Evolutionary conservation across 1,284 basidiomycete species (phyloP), one percentile per base, ranked within the genome.

Genomic region (Fomitopsis schrenkii): DNA sequence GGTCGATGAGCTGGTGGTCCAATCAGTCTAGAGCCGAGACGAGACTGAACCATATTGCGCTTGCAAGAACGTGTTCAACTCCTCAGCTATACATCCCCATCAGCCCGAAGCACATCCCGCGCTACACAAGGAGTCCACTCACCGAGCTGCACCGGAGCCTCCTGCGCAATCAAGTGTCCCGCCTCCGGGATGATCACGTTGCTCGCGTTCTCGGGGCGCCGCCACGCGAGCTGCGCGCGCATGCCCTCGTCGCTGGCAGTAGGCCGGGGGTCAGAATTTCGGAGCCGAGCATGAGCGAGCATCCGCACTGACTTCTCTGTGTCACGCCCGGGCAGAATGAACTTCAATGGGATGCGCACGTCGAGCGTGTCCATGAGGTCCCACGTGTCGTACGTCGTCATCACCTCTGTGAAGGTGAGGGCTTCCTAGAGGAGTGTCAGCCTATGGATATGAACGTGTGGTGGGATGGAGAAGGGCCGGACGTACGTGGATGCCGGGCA

Each of bases 141-240:
- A 73, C 73, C 72, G 3, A 72, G 45, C 14, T 67, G 66, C 15
- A 28, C 30, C 1, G 72, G 73, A 9, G 60, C 60, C 59, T 74
- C 71, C 30, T 74, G 73, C 15, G 68, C 60, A 26, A 73, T 70
- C 64, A 91, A 71, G 78, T 91, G 89, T 0, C 85, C 83, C 36
- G 83, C 80, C 42, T 70, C 76, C 10, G 72, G 65, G 57, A 91
- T 79, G n/a, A 80, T 71, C 1, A 83, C 71, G 68, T 91, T 89
- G 12, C 80, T 80, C 35, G 84, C 69, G 66, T 90, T 89, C 57
- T 65, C 75, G 2, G 82, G 79, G 40, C 89, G 74, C n/a, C 83
- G 71, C 86, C 87, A 89, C 10, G 87, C 85, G 28, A 79, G 73
- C 56, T 80, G 73, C 58, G 72, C 70, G 26, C 79, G 79, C 28